Evolutionary conservation across 345 rosid species (phyloP).

Genomic region (Aethionema arabicum): DNA sequence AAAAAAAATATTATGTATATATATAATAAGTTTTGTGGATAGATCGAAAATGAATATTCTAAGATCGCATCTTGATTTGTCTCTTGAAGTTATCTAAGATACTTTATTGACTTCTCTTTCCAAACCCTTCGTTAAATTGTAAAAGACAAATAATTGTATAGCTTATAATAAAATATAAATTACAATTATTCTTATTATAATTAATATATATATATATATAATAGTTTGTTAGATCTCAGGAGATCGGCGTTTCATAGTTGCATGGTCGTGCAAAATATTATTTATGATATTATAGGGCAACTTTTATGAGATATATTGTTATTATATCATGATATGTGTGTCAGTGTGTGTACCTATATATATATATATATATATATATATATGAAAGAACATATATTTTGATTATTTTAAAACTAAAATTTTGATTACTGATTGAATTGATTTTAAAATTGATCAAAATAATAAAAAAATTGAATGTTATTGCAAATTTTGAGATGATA

Average conservation of each 20-base stretch:
- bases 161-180: not conserved
- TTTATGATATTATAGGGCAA: not conserved
- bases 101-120: slow-evolving; percentile 2
- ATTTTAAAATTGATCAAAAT: no score
- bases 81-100: slow-evolving; percentile 15
- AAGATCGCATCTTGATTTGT: slow-evolving; percentile 2
- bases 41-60: slow-evolving; percentile 18
- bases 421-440: no score
- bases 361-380: no score
- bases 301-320: no score
- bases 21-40: no score
- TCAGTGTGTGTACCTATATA: no score
- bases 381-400: no score
- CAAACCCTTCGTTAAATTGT: not conserved
- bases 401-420: no score
- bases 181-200: not conserved
- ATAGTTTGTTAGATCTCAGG: not conserved
- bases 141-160: slow-evolving; percentile 8
- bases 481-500: no score
- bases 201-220: not conserved
- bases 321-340: no score
- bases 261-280: not conserved
- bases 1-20: no score
- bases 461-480: no score
- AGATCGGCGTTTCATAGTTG: slow-evolving; percentile 1